Base-by-base conservation (phyloP, 1,284 basidiomycete species). In the Coniferiporia sulphurascens region DNA sequence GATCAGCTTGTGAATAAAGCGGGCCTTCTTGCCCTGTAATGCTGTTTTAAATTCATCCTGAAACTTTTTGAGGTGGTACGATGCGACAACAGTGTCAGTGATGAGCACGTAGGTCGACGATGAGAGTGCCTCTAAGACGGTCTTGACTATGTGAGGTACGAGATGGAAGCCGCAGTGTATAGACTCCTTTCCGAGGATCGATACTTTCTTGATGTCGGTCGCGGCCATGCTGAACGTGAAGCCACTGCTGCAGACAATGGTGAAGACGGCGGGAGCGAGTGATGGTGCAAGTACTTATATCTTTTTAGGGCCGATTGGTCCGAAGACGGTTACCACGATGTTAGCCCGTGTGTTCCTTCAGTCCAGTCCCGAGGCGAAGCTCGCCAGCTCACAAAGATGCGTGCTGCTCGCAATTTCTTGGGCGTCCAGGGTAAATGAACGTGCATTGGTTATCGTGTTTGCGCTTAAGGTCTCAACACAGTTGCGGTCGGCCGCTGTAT, bases 151-250 rank as follows among this genome's bases (percentile, higher is more conserved):
- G 80, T 97, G 91, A 3, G 89, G 84, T 59, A 90, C 79, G 62
- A 98, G 84, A 71, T 94, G 91, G 70, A 95, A 95, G 45, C 95
- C 95, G 69, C 91, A 93, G 70, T 93, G 93, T 63, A 98, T 97
- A 51, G 89, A 84, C 48, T 95, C 87, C 65, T 82, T 89, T 46
- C 91, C 90, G 48, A 98, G 81, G 72, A 97, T 95, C 52, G 89
- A 86, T 63, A 97, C 89, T 71, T 83, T 86, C 67, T 78, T 71
- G 48, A 87, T 72, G 71, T 85, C 74, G 48, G 70, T 65, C 35
- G 66, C 49, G 45, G 70, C 55, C 72, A 72, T 74, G 21, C 52
- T 56, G 13, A n/a, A 1, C 43, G 36, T 49, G 9, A 9, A 15
- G 48, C 17, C 3, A 41, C 12, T n/a, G 12, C 44, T 43, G 44